Evolutionary conservation across 2,329 filamentous ascomycete genomes (phyloP).

Genomic region (Neobulgaria alba): DNA sequence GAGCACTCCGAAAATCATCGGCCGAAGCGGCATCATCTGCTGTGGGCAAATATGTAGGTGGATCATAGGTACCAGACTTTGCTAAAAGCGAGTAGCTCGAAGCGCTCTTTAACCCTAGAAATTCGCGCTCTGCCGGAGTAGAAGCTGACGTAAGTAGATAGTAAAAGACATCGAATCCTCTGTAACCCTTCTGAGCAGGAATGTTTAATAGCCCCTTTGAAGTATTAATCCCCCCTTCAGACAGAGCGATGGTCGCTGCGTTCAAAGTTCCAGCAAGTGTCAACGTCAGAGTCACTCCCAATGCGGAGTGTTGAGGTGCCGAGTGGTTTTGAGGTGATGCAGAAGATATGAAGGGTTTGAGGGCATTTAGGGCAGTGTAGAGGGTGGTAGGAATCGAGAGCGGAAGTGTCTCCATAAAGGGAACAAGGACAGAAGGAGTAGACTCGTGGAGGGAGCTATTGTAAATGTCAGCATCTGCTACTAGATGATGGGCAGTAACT

Average conservation of each 20-base stretch:
- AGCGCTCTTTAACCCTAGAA: constrained; percentile 68
- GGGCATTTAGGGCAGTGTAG: constrained; percentile 69
- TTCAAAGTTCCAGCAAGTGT: constrained; percentile 73
- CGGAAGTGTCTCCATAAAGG: constrained; percentile 75
- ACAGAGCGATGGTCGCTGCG: constrained; percentile 66
- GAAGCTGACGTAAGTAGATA: constrained; percentile 90
- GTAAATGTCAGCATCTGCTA: constrained; percentile 8
- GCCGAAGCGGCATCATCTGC: constrained; percentile 88
- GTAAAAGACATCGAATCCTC: constrained; percentile 97
- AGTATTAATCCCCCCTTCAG: constrained; percentile 83
- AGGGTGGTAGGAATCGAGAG: constrained; percentile 67
- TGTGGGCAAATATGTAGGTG: constrained; percentile 82
- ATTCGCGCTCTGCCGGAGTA: constrained; percentile 80
- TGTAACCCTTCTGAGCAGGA: constrained; percentile 69
- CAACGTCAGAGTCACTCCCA: constrained; percentile 74
- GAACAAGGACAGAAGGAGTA: constrained; percentile 72
- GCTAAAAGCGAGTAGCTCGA: constrained; percentile 72
- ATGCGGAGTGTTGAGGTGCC: constrained; percentile 66
- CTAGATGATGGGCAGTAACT: no score
- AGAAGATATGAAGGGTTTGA: constrained; percentile 79
- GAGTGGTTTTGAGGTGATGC: constrained; percentile 89
- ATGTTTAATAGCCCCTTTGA: constrained; percentile 70
- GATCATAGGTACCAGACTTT: constrained; percentile 74
- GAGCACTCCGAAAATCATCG: constrained; percentile 79
- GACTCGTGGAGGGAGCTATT: constrained; percentile 78